Conservation (phyloP, 768 basidiomycete species). For the Auricularia heimuer region DNA sequence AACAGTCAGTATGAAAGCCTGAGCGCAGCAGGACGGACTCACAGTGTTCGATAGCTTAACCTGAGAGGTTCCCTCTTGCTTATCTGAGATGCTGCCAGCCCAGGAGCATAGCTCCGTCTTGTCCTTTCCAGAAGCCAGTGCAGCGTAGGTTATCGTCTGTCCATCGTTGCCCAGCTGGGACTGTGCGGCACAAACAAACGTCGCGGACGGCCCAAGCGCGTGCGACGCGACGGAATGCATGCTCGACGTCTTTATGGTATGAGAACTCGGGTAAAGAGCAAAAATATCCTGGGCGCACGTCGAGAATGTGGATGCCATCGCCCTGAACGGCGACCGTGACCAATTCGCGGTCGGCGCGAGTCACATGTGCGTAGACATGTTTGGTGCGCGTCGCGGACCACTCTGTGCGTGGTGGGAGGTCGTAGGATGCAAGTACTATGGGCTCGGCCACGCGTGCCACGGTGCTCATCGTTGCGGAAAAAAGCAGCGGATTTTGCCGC, state of each 20-base stretch:
- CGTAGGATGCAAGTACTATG: neutral
- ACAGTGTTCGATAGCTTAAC: neutral
- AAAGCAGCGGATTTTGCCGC: too few species aligned
- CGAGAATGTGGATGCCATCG: conserved; percentile 67
- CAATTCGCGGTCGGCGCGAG: neutral
- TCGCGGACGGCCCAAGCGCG: neutral
- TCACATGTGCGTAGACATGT: neutral
- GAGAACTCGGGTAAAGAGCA: neutral
- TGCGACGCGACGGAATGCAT: neutral
- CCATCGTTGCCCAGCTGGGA: neutral
- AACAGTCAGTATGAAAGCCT: neutral
- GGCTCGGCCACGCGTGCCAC: neutral
- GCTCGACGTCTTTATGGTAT: neutral
- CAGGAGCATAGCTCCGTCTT: neutral
- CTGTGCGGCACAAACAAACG: neutral
- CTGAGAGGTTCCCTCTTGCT: neutral
- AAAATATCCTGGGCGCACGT: conserved; percentile 35
- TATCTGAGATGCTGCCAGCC: neutral
- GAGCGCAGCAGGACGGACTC: neutral
- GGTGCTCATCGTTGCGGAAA: too few species aligned
- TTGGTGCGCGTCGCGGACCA: neutral
- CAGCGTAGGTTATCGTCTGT: neutral
- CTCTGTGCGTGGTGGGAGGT: neutral
- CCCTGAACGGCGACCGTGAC: conserved; percentile 60
- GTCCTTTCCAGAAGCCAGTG: neutral